Percentiles rank a stretch among this genome's conserved stretches.
Conservation (phyloP, 768 basidiomycete genomes). For the Leucocoprinus leucothites region DNA sequence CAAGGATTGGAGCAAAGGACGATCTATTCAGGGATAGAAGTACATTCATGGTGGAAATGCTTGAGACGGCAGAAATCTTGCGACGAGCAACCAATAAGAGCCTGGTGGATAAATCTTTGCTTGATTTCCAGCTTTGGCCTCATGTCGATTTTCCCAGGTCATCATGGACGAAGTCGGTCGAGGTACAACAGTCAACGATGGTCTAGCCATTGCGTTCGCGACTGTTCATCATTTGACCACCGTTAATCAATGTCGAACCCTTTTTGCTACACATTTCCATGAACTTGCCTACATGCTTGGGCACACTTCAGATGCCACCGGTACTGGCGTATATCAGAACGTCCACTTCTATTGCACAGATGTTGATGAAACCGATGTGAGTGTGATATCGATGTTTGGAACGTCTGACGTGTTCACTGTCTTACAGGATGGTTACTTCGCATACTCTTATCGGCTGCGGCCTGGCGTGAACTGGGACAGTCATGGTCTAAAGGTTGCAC, state of each 20-base stretch:
- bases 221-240: slow-evolving; percentile 78
- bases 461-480: slow-evolving; percentile 89
- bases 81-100: slow-evolving; percentile 78
- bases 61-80: slow-evolving; percentile 91
- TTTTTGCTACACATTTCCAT: slow-evolving; percentile 99
- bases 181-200: slow-evolving; percentile 90
- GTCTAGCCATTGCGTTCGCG: slow-evolving; percentile 91
- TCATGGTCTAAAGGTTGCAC: slow-evolving; percentile 88
- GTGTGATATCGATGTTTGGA: slow-evolving; percentile 19
- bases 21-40: slow-evolving; percentile 91
- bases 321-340: slow-evolving; percentile 47
- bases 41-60: slow-evolving; percentile 99
- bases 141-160: slow-evolving; percentile 48
- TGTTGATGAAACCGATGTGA: slow-evolving; percentile 73
- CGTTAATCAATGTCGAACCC: slow-evolving; percentile 71
- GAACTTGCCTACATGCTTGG: slow-evolving; percentile 86
- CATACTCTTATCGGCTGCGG: slow-evolving; percentile 77
- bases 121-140: background rate
- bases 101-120: slow-evolving; percentile 48
- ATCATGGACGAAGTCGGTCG: slow-evolving; percentile 99
- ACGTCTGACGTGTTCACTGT: background rate
- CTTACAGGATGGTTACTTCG: slow-evolving; percentile 67
- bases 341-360: slow-evolving; percentile 90
- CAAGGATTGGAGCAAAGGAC: slow-evolving; percentile 93
- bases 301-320: slow-evolving; percentile 41